These are phyloP conservation scores for Rubroboletus satanas DNA, from an alignment of 768 basidiomycete species.

Conservation along the genomic window DNA sequence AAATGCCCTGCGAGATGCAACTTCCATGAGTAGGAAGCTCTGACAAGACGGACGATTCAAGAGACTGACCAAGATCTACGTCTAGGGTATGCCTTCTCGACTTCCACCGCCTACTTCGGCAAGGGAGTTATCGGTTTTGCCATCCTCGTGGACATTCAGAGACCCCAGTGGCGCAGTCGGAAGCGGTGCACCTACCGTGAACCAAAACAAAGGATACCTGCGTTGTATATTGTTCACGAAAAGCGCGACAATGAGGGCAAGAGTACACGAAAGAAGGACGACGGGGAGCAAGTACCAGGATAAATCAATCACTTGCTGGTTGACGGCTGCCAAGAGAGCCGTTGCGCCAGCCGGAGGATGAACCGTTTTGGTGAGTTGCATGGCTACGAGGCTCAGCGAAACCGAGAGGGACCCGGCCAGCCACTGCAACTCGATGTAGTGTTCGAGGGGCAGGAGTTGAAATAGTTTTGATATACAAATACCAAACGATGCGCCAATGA, in stretches of 20 bases:
- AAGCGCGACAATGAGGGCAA: conserved; percentile 45
- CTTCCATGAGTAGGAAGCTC: conserved; percentile 4
- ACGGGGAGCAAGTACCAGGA: conserved; percentile 55
- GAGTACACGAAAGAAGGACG: conserved; percentile 43
- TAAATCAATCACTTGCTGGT: conserved; percentile 38
- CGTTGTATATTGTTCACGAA: conserved; percentile 50
- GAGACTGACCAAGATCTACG: conserved; percentile 6
- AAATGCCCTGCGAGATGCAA: not conserved
- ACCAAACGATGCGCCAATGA: conserved; percentile 40
- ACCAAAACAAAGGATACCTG: conserved; percentile 46
- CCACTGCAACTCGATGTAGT: conserved; percentile 46
- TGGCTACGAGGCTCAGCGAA: conserved; percentile 40
- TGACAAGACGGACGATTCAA: not conserved
- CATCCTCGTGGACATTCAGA: not conserved
- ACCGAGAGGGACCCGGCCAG: conserved; percentile 35
- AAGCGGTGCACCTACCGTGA: conserved; percentile 13
- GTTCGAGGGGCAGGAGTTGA: conserved; percentile 41
- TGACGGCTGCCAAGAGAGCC: conserved; percentile 46
- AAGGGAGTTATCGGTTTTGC: not conserved
- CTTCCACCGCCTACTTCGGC: not conserved
- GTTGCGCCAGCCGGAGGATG: conserved; percentile 62
- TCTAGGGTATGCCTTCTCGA: not conserved
- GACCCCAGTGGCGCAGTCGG: not conserved
- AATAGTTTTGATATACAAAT: conserved; percentile 51
- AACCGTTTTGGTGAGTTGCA: conserved; percentile 50